These are phyloP conservation scores for Chlorella ohadii DNA, from an alignment of 139 green algal genomes.

Conservation along the genomic window DNA sequence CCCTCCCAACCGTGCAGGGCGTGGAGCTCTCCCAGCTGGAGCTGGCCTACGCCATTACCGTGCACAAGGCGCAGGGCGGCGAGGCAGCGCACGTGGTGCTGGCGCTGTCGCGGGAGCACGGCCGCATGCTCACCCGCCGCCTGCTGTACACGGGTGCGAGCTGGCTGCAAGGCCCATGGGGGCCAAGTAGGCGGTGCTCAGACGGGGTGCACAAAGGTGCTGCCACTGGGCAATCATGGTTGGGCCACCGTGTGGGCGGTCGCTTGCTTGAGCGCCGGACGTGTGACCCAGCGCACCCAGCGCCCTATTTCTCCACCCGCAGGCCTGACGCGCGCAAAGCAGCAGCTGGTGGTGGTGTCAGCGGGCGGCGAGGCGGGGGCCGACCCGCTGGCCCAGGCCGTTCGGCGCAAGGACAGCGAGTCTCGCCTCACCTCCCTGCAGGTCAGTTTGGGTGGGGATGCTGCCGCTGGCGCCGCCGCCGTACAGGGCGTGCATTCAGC, in stretches of 20 bases:
- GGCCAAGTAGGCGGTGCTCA: not conserved
- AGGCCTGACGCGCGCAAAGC: constrained; percentile 62
- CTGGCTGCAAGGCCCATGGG: not conserved
- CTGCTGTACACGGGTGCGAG: constrained; percentile 82
- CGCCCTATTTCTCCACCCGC: not conserved
- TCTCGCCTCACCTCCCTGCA: constrained; percentile 44
- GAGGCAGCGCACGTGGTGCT: constrained; percentile 83
- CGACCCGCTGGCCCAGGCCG: constrained; percentile 44
- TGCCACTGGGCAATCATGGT: no score
- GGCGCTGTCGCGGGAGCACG: constrained; percentile 51
- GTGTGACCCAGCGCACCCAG: not conserved
- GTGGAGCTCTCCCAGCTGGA: constrained; percentile 55
- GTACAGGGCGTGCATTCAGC: no score
- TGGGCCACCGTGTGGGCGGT: no score
- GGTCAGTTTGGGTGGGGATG: constrained; percentile 23
- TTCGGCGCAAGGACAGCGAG: constrained; percentile 23
- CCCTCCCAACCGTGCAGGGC: no score
- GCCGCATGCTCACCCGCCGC: constrained; percentile 65
- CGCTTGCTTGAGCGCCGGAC: no score
- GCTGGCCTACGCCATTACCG: constrained; percentile 81
- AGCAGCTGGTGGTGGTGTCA: constrained; percentile 63
- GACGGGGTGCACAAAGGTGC: no score
- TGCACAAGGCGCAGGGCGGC: constrained; percentile 93
- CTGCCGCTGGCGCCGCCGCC: no score
- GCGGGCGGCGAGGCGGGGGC: not conserved